Base-by-base conservation (phyloP, 2,329 filamentous ascomycete genomes). In the Rasamsonia emersonii region DNA sequence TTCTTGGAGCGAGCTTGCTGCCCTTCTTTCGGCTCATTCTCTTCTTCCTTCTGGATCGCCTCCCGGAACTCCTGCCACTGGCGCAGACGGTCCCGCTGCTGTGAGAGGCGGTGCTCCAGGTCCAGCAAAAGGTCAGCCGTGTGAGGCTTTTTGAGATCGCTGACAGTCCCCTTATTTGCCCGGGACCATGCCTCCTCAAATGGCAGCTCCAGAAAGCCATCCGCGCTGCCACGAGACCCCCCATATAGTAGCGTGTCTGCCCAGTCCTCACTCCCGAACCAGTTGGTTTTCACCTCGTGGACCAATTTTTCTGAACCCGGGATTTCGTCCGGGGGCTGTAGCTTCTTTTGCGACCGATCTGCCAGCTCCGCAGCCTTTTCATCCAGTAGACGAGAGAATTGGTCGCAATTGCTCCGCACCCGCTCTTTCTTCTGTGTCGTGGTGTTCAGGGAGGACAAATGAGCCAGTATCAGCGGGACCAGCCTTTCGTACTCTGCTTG, bases 221-320 rank as follows among this genome's bases (percentile, higher is more conserved):
- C 80, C 18, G 65, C 71, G 16, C 64, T 64, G 2, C 66, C 59
- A 5, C 63, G 64, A 13, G 66, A 64, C 27, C 84, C 79, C 2
- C 83, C 83, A 30, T 79, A 68, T 0, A 91, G 53, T 13, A 94
- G 61, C 2, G 75, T 67, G 28, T 84, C 72, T 45, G 84, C 70
- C 79, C 86, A 89, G 35, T 75, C 71, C 37, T 79, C 73, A 47
- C 79, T 76, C 2, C 85, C 86, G 9, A 82, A 68, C 86, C 86
- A 94, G 43, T 86, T 84, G 2, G 71, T 67, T 24, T 71, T 73
- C 44, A 78, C 70, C 35, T 85, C 50, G n/a, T 47, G 44, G 44
- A 54, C 38, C 15, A 57, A 28, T 7, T 11, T 35, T 8, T 53
- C 61, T 3, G 50, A 33, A 23, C 73, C 62, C 0, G 55, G 43